These are phyloP conservation scores for Diaporthe velutina DNA, from an alignment of 2,329 filamentous ascomycete species.

Conservation along the genomic window DNA sequence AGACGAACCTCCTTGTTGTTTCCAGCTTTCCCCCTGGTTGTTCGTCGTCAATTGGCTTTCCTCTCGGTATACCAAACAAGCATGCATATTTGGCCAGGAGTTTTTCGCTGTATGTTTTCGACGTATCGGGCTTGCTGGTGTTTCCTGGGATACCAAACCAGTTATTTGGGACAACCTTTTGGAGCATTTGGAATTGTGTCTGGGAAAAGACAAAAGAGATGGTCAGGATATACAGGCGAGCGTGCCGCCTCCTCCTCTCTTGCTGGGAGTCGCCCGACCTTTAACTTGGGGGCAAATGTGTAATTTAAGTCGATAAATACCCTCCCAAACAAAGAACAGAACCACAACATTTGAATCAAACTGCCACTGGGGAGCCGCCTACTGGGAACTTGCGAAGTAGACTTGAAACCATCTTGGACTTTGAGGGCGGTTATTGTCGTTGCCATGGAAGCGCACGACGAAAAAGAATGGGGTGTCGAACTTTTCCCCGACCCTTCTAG, in stretches of 20 bases:
- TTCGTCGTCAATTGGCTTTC: conserved; percentile 27
- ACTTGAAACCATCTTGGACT: conserved; percentile 17
- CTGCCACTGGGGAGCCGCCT: not conserved
- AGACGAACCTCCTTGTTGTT: conserved; percentile 27
- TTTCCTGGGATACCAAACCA: conserved; percentile 34
- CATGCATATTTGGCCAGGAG: conserved; percentile 38
- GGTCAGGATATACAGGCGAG: conserved; percentile 30
- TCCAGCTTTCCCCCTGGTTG: conserved; percentile 13
- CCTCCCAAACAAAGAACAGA: conserved; percentile 29
- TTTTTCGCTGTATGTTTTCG: conserved; percentile 26
- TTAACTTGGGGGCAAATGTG: conserved; percentile 21
- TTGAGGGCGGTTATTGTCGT: conserved; percentile 14
- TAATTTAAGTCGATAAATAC: conserved; percentile 34
- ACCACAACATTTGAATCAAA: not conserved
- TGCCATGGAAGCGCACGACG: conserved; percentile 1
- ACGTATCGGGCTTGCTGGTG: conserved; percentile 1
- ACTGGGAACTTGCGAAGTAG: conserved; percentile 26
- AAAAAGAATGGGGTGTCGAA: conserved; percentile 4
- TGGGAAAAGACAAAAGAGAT: conserved; percentile 18
- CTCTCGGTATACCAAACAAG: conserved; percentile 38
- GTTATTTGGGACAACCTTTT: conserved; percentile 1
- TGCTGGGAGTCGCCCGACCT: conserved; percentile 30
- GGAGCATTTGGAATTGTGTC: conserved; percentile 21
- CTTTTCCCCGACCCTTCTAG: not conserved
- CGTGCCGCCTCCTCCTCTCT: conserved; percentile 8